phyloP scores from a whole-genome alignment of 306 rosid genomes.

The Cajanus cajan region DNA sequence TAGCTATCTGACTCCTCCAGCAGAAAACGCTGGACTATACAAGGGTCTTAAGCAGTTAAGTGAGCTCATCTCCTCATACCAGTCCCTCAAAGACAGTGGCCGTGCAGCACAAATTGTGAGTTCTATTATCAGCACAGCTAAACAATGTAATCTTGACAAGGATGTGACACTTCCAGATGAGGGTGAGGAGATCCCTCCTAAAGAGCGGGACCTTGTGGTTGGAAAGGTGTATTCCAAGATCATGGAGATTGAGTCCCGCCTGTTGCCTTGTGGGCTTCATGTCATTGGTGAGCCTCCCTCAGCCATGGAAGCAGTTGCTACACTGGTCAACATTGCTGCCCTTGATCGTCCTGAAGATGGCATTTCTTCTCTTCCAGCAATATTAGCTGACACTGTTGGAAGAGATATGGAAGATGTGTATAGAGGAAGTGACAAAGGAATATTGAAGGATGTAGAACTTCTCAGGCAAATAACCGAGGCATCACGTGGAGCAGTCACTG shows the following conservation, averaged over 20 bases:
- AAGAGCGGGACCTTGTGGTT: conserved; percentile 88
- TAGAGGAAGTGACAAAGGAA: conserved; percentile 81
- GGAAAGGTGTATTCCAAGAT: conserved; percentile 93
- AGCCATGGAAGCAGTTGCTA: conserved; percentile 97
- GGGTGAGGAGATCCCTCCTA: conserved; percentile 69
- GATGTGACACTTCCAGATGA: conserved; percentile 90
- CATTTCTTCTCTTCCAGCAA: conserved; percentile 73
- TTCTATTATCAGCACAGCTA: conserved; percentile 96
- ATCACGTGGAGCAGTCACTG: conserved; percentile 77
- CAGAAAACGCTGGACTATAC: conserved; percentile 99
- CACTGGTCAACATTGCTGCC: conserved; percentile 94
- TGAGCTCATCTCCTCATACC: conserved; percentile 93
- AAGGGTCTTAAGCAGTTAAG: conserved; percentile 97
- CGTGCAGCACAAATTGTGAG: conserved; percentile 96
- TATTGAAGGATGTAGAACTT: conserved; percentile 92
- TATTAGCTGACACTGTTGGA: conserved; percentile 83
- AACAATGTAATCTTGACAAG: conserved; percentile 96
- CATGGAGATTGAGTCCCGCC: conserved; percentile 98
- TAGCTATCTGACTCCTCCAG: conserved; percentile 97
- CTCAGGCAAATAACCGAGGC: conserved; percentile 85
- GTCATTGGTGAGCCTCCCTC: conserved; percentile 98
- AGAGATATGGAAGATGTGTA: conserved; percentile 84
- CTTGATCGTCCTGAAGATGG: conserved; percentile 90
- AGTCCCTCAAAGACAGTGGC: conserved; percentile 93
- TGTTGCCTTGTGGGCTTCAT: conserved; percentile 95